Evolutionary conservation across 495 filamentous ascomycete species (phyloP), one percentile per base, ranked within the genome.

Genomic region (Penicillium roqueforti): DNA sequence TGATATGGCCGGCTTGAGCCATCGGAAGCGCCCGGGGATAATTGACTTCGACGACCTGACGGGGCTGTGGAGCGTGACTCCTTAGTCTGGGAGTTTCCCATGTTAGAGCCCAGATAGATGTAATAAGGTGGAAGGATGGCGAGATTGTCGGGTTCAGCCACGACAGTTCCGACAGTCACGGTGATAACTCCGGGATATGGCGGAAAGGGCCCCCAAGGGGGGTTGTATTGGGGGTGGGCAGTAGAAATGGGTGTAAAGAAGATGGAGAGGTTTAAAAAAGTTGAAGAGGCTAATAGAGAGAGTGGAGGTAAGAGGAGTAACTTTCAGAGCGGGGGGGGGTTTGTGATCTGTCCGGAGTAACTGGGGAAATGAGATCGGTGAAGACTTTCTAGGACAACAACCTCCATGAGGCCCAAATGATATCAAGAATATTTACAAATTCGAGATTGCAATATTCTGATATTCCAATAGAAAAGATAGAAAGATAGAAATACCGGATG

Each of bases 71-170:
- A 61, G 46, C 81, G 76, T 40, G 76, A 69, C 64, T 84, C 82
- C 68, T 83, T 85, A 18, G 80, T 82, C 55, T 83, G 76, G 25
- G 78, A 77, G 55, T 84, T 84, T 23, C 82, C 82, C 83, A 84
- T 84, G 3, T 44, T 52, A 14, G 25, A 40, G 45, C 26, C 19
- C 29, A 19, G 43, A 6, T 45, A 51, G 44, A 34, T 34, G 57
- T 51, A 53, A 13, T 50, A 23, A 54, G 51, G 26, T n/a, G 22
- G 53, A 32, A 31, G 53, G 26, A 31, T 32, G 46, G 31, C 25
- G 25, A 29, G 10, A 31, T 31, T 3, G 10, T 31, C 25, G 25
- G 25, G 28, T 31, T 31, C 11, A 31, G 11, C 7, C 28, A 29
- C 25, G 25, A 26, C 28, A 29, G 28, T 31, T 31, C 32, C 32